Evolutionary conservation across 352 stramenopile genomes (phyloP), one percentile per base, ranked within the genome.

Genomic region (Phytophthora pisi): DNA sequence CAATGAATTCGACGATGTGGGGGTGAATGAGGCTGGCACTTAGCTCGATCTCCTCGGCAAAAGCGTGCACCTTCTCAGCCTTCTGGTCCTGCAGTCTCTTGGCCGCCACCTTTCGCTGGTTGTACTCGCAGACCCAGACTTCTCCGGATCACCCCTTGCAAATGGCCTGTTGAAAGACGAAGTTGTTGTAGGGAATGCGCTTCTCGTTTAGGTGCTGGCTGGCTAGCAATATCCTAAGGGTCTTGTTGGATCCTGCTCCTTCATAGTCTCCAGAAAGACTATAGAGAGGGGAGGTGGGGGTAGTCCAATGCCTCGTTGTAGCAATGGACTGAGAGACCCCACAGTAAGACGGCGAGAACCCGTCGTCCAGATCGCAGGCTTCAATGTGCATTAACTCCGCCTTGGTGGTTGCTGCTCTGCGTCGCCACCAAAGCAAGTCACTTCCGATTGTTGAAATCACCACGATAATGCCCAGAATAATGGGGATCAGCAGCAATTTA

Each of bases 111-210:
- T 76, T 58, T 34, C 77, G 64, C 4, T 53, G 64, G 49, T 82
- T 70, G 64, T 84, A 84, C 26, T 77, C 53, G 23, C 77, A 79
- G 7, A 86, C 45, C 73, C 78, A 89, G 4, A 89, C 74, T 71
- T 86, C 80, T 42, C 74, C 70, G 24, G 67, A 78, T 8, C 62
- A 66, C 28, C 74, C 70, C 50, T 73, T 79, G 1, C 62, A 75
- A 18, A 76, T 9, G 3, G 65, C 28, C 52, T 51, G 56, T 49
- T 64, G 51, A 43, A 72, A 72, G 15, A 46, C 42, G 1, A 81
- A 18, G 18, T 57, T 69, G 23, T 75, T 59, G 15, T 46, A 71
- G 0, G 57, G 42, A 18, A 78, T 54, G 18, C 60, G 63, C 52
- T 74, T 77, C 0, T 54, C 70, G 5, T 54, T 26, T 1, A 77